Base-by-base conservation (phyloP, 2,329 filamentous ascomycete species). In the Whalleya microplaca region DNA sequence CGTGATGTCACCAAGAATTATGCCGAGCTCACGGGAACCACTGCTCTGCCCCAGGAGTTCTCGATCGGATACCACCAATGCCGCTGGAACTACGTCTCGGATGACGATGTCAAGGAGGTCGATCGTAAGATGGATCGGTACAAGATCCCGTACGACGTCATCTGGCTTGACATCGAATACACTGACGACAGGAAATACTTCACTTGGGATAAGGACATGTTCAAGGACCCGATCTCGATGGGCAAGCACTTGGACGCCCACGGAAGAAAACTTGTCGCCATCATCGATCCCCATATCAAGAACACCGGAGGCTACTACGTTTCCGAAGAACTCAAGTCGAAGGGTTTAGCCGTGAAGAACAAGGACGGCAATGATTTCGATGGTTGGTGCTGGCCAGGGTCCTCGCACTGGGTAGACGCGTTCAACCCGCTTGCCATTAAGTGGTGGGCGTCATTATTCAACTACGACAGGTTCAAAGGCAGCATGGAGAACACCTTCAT, bases 111-210 rank as follows among this genome's bases (percentile, higher is more conserved):
- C 56, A 96, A 91, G 73, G 93, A 98, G 69, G 94, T 99, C 42
- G 93, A 98, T 72, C 87, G 90, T 63, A 96, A 96, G 73, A 96
- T 99, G 78, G 93, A 98, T 78, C 96, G 95, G 77, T 86, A 88
- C 75, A 88, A 91, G 71, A 97, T 99, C 52, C 95, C 95, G 0
- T 99, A 98, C 77, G 95, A 99, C 75, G 91, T 98, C 62, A 99
- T 99, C 68, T 99, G 95, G 95, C 86, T 99, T 18, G 95, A 99
- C 68, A 91, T 99, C 64, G 95, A 99, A 76, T 99, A 98, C 74
- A 96, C 93, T 0, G 91, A 99, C 58, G 92, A 90, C 73, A 94
- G 95, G 76, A 96, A 96, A 77, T 99, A 99, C 79, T 99, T 99
- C 72, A 97, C 93, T 0, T 99, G 92, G 91, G 94, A 99, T 69